Evolutionary conservation across 1,139 yeast species (phyloP), one percentile per base, ranked within the genome.

Genomic region (Blastobotrys persicus): DNA sequence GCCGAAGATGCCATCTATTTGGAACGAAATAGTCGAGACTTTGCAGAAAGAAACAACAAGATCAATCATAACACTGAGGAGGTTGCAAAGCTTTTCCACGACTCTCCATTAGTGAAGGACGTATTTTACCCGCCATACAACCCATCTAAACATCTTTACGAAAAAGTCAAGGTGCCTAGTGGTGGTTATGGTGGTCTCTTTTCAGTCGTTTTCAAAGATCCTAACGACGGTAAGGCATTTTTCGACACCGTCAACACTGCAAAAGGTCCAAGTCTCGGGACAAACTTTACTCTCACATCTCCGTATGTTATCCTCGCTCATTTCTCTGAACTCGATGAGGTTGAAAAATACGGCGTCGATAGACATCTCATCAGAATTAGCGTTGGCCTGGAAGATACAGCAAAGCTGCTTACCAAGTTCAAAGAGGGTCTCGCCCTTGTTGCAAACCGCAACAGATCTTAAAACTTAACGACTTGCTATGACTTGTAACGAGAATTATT

Each of bases 141-240:
- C 13, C 77, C 75, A 1, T 71, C 88, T 13, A 80, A 75, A 55
- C 64, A 71, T 45, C 78, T 85, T 65, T 92, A 87, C 64, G 97
- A 92, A 57, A 77, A 71, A 4, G 73, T 88, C 45, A 84, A 79
- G 58, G 82, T 81, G 16, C 69, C 76, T 9, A 72, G 75, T 34
- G 97, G 96, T 23, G 98, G 98, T 0, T 92, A 92, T 62, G 98
- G 98, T 40, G 97, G 97, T 0, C 75, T 92, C 47, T 73, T 92
- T 17, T 88, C 96, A 4, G 73, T 92, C 48, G 77, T 86, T 7
- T 88, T 92, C 69, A 70, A 81, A 47, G 75, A 81, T 7, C 81
- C 85, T 7, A 71, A 73, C 11, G 81, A 80, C 57, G 96, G 96
- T 0, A 75, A 76, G 41, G 73, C 72, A 26, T 92, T 92, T 64